phyloP scores from a whole-genome alignment of 495 filamentous ascomycete species.

The Diplogelasinospora grovesii region DNA sequence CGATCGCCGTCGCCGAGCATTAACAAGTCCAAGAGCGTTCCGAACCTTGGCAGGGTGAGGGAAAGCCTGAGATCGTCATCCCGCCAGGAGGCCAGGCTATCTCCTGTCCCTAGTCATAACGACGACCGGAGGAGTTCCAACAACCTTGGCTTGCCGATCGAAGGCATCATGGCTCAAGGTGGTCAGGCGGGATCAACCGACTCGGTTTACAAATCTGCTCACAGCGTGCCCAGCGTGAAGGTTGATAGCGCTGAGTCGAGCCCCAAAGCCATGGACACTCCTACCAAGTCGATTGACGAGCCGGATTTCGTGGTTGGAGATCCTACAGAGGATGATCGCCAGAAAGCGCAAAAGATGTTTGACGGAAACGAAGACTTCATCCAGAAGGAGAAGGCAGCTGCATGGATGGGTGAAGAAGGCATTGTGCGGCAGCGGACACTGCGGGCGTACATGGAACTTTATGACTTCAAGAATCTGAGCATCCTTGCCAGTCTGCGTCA shows the following conservation, averaged over 20 bases:
- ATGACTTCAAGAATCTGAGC: constrained; percentile 77
- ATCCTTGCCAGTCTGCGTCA: constrained; percentile 72
- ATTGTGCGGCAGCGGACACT: constrained; percentile 58
- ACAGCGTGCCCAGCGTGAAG: constrained; percentile 35
- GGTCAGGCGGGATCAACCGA: constrained; percentile 34
- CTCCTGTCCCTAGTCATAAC: constrained; percentile 22
- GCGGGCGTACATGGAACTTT: constrained; percentile 85
- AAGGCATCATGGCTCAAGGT: constrained; percentile 31
- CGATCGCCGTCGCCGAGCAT: constrained; percentile 25
- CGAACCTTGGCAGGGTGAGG: constrained; percentile 17
- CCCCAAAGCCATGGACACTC: constrained; percentile 11
- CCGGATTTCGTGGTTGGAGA: constrained; percentile 39
- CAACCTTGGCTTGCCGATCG: constrained; percentile 35
- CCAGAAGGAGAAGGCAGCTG: constrained; percentile 67
- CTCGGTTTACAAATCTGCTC: constrained; percentile 44
- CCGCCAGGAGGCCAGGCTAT: constrained; percentile 12
- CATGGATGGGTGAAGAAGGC: constrained; percentile 81
- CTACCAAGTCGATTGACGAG: constrained; percentile 40
- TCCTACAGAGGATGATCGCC: constrained; percentile 59
- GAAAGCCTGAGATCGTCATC: constrained; percentile 12
- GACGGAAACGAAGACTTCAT: constrained; percentile 80
- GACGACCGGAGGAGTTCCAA: constrained; percentile 32
- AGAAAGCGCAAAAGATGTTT: constrained; percentile 74
- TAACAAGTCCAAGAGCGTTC: constrained; percentile 29
- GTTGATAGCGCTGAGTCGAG: constrained; percentile 27